Conservation (phyloP, 1,284 basidiomycete genomes). For the Austroboletus novae-zelandiae region DNA sequence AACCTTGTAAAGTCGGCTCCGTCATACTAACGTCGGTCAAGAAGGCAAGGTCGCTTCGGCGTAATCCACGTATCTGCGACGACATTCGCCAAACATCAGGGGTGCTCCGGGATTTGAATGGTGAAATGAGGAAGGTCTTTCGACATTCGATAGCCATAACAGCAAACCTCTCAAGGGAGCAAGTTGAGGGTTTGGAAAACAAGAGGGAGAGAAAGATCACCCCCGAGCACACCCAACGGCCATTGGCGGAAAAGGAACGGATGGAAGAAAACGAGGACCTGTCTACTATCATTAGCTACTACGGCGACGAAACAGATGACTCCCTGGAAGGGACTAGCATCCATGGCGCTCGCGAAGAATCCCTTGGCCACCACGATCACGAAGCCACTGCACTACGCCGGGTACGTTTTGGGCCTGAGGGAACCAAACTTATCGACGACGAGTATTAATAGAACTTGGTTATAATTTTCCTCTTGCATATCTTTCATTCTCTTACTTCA, state of each 20-base stretch:
- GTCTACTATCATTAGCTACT: slow-evolving; percentile 7
- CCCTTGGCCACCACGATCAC: slow-evolving; percentile 12
- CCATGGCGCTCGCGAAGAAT: slow-evolving; percentile 7
- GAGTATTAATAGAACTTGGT: background rate
- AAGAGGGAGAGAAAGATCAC: slow-evolving; percentile 16
- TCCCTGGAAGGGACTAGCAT: slow-evolving; percentile 1
- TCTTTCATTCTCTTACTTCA: slow-evolving; percentile 8
- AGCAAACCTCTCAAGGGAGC: slow-evolving; percentile 23
- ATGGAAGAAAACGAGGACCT: slow-evolving; percentile 3
- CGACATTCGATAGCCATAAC: slow-evolving; percentile 19
- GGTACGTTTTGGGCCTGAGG: slow-evolving; percentile 13
- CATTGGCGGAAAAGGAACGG: slow-evolving; percentile 17
- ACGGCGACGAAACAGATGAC: slow-evolving; percentile 17
- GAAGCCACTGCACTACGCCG: background rate
- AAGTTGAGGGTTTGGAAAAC: slow-evolving; percentile 21
- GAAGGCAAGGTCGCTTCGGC: slow-evolving; percentile 26
- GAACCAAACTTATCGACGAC: slow-evolving; percentile 19
- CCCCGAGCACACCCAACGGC: slow-evolving; percentile 14
- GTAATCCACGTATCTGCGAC: slow-evolving; percentile 25
- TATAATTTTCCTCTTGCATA: slow-evolving; percentile 13
- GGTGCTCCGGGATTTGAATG: slow-evolving; percentile 14
- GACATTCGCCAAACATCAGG: slow-evolving; percentile 18
- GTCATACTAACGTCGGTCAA: slow-evolving; percentile 31
- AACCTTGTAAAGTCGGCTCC: slow-evolving; percentile 29
- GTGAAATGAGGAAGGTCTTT: slow-evolving; percentile 17